Evolutionary conservation across 2,329 filamentous ascomycete species (phyloP).

Genomic region (Epichloe glyceriae): DNA sequence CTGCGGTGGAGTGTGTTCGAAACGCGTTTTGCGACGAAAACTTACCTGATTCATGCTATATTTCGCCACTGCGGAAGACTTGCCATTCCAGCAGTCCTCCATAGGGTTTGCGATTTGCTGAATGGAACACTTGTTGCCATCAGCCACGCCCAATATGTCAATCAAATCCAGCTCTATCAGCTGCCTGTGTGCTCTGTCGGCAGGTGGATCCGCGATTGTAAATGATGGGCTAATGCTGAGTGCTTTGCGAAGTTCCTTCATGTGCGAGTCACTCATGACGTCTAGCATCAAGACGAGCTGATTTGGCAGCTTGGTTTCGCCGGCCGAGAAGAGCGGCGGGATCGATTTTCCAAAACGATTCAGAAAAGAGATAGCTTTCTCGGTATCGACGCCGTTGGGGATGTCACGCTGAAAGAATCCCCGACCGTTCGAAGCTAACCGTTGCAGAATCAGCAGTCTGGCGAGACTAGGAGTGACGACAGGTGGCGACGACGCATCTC

Average conservation of each 20-base stretch:
- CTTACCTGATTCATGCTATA: not conserved
- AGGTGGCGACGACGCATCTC: conserved; percentile 20
- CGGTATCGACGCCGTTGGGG: conserved; percentile 24
- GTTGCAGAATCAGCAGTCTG: conserved; percentile 45
- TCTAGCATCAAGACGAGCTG: conserved; percentile 50
- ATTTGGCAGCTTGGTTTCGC: conserved; percentile 21
- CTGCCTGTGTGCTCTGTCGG: conserved; percentile 27
- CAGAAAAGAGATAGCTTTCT: conserved; percentile 42
- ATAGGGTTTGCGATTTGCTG: conserved; percentile 28
- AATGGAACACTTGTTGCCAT: conserved; percentile 24
- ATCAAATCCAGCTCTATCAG: conserved; percentile 28
- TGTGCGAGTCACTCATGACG: conserved; percentile 35
- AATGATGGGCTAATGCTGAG: conserved; percentile 32
- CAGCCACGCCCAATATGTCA: conserved; percentile 24
- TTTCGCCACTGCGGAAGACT: conserved; percentile 14
- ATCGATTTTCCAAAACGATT: conserved; percentile 45
- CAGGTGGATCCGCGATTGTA: conserved; percentile 32
- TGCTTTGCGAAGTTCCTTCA: conserved; percentile 28
- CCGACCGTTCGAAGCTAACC: conserved; percentile 34
- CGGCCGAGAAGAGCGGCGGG: conserved; percentile 34
- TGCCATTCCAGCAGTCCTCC: conserved; percentile 32
- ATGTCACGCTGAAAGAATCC: conserved; percentile 35
- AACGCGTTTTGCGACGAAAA: not conserved
- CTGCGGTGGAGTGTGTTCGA: no score
- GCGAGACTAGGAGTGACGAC: conserved; percentile 40